Evolutionary conservation across 495 filamentous ascomycete genomes (phyloP).

Genomic region (Aspergillus biplanus): DNA sequence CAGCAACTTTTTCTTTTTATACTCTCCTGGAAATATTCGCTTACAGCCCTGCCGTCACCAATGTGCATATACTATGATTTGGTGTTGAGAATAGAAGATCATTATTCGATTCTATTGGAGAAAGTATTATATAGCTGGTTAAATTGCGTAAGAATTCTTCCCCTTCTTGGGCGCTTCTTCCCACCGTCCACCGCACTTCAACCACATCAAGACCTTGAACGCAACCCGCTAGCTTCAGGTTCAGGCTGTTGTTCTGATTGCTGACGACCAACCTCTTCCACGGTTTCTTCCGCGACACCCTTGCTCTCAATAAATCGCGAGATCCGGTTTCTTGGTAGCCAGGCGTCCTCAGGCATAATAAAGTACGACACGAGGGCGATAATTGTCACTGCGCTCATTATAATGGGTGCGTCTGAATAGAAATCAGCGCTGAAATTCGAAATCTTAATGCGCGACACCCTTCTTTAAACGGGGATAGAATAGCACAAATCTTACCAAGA

Average conservation of each 20-base stretch:
- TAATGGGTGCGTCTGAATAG: conserved; percentile 48
- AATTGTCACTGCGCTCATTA: conserved; percentile 54
- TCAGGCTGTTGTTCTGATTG: neutral
- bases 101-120: neutral
- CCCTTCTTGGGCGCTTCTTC: neutral
- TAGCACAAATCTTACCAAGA: neutral
- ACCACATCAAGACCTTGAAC: neutral
- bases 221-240: neutral
- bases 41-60: too few species aligned
- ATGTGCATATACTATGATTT: too few species aligned
- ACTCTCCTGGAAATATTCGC: too few species aligned
- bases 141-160: too few species aligned
- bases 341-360: conserved; percentile 51
- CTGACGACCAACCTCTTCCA: conserved; percentile 21
- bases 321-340: conserved; percentile 48
- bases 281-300: conserved; percentile 38
- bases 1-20: too few species aligned
- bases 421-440: neutral
- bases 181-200: neutral
- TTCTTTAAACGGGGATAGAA: neutral
- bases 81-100: neutral
- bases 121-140: neutral
- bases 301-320: conserved; percentile 51
- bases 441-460: too few species aligned
- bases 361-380: conserved; percentile 51